Evolutionary conservation across 116 monocot genomes (phyloP), one percentile per base, ranked within the genome.

Genomic region (Zostera marina): DNA sequence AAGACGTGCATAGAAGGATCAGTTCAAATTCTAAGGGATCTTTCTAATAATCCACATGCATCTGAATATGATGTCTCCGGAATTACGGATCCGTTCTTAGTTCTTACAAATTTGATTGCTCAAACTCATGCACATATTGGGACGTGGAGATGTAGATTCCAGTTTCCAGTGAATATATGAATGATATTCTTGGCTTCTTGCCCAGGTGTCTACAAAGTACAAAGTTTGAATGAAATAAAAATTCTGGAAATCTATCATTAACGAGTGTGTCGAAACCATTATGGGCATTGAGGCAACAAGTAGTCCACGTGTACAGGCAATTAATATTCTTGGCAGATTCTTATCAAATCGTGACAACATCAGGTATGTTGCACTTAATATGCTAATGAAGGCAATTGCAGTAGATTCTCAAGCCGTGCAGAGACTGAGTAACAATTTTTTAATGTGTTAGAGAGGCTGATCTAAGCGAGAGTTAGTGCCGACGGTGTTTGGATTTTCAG

Each of bases 131-230:
- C 80, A 72, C 9, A 66, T 81, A 60, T 54, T 98, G 62, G 90
- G 86, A 44, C 85, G 86, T 52, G 90, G 75, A 62, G 98, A 98
- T 81, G 74, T 75, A 46, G 90, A 90, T 69, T 66, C 79, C n/a
- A n/a, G n/a, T n/a, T n/a, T n/a, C n/a, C 54, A 83, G 90, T 65
- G 98, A 98, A 66, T 78, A 64, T 68, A 85, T 94, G 69, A 94
- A 94, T 78, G 94, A 94, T 71, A n/a, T n/a, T n/a, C n/a, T n/a
- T n/a, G n/a, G n/a, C 88, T 98, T 86, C 96, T 98, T 73, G 96
- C 96, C 0, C 96, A 98, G 98, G 90, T 98, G 80, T 64, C 98
- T n/a, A 90, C 90, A 41, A n/a, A n/a, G n/a, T n/a, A n/a, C n/a
- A n/a, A 98, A 98, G 68, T 90, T 82, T 0, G 98, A 98, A 65